Base-by-base conservation (phyloP, 371 early-diverging fungal species). In the Mortierella sp. region DNA sequence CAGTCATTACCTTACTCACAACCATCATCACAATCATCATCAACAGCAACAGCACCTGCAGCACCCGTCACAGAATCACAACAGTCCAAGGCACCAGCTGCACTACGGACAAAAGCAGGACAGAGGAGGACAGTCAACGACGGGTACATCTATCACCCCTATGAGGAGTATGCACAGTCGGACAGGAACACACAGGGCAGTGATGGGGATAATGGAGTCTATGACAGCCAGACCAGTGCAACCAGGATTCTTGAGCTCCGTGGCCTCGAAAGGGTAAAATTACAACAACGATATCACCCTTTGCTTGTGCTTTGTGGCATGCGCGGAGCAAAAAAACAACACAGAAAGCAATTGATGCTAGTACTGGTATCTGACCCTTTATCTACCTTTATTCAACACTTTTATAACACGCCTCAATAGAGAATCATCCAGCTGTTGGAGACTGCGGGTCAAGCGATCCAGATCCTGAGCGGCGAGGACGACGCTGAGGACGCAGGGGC, bases 361-460 rank as follows among this genome's bases (percentile, higher is more conserved):
- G 3, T 6, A 26, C 22, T 19, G 16, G 9, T 26, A 65, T 50
- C 4, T 10, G 39, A 7, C 26, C 40, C 9, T 16, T 34, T 45
- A 48, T 24, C 16, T 39, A 31, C 31, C 39, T 24, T 43, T 34
- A 22, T 8, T 10, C 16, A 40, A 24, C 47, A 16, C 43, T 31
- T 64, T 34, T 48, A 3, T 9, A n/a, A n/a, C 6, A 19, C 29
- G 16, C 31, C 29, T 16, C 14, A 55, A 63, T 50, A 82, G 83
- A 74, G 83, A 66, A 82, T 82, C 43, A 67, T 82, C 6, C 83
- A 82, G 26, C 70, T 82, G 7, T 48, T 82, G 24, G 78, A 82
- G 45, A 82, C 83, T 4, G 83, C 83, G 7, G 83, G 83, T 24
- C 71, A 82, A 64, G 83, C 83, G 16, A 82, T 82, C 39, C 83